Evolutionary conservation across 2,329 filamentous ascomycete genomes (phyloP).

Genomic region (Pseudogymnoascus destructans): DNA sequence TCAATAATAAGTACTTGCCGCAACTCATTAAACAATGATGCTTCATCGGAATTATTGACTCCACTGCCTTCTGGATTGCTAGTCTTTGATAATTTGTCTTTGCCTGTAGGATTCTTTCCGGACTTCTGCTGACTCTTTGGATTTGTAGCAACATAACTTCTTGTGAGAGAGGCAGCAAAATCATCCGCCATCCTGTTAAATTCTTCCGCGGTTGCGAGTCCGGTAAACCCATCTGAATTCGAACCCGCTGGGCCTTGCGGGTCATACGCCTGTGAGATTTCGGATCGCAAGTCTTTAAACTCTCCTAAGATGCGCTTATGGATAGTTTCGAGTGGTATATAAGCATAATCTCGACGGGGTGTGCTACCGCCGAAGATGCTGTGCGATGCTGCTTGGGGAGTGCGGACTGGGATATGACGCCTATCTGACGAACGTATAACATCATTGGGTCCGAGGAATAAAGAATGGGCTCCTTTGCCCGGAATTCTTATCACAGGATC

Average conservation of each 20-base stretch:
- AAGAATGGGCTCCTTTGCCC: background rate
- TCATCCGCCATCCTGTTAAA: constrained; percentile 14
- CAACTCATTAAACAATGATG: constrained; percentile 1
- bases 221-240: constrained; percentile 3
- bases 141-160: constrained; percentile 14
- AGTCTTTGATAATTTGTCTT: background rate
- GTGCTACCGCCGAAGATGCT: background rate
- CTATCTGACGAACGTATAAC: background rate
- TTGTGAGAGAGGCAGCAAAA: constrained; percentile 12
- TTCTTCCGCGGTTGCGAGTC: constrained; percentile 5
- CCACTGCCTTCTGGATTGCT: constrained; percentile 14
- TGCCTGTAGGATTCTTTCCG: background rate
- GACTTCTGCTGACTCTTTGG: constrained; percentile 10
- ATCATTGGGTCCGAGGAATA: background rate
- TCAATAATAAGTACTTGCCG: constrained; percentile 29
- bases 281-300: background rate
- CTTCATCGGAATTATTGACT: background rate
- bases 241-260: background rate
- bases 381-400: background rate
- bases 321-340: background rate
- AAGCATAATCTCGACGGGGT: background rate
- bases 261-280: background rate
- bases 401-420: background rate
- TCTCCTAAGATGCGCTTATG: background rate
- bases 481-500: background rate